Evolutionary conservation across 1,139 yeast genomes (phyloP), one percentile per base, ranked within the genome.

Genomic region (Geotrichum aggregatum): DNA sequence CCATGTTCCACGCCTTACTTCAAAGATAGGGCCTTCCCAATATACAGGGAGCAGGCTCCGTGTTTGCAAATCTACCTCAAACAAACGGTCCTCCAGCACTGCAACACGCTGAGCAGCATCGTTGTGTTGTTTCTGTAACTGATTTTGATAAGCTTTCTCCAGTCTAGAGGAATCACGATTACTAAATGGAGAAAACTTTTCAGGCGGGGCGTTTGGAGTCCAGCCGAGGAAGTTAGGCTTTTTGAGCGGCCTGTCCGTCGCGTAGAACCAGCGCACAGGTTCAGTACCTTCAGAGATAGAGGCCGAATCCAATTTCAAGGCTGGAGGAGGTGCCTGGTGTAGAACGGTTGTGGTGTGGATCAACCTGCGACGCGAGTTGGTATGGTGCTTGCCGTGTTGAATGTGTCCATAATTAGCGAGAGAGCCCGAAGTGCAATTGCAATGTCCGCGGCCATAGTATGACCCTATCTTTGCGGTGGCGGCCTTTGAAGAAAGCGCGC

Each of bases 11-110:
- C 98, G 71, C 36, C 96, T 74, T 1, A 91, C 87, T 57, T 86
- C 92, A 63, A 82, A 92, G 0, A 74, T 71, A 0, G 97, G 95
- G 0, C 98, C 98, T 2, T 81, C 83, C 98, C 98, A 91, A 66
- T 83, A 91, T 0, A 84, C 77, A 0, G 98, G 95, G 1, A 71
- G 59, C 60, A 91, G 67, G 50, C 76, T 76, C 65, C 81, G 75
- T 6, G 70, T 66, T 1, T 66, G 59, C 28, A 91, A 58, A 62
- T 87, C 80, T 1, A 89, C 96, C 61, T 82, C 79, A 61, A 85
- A 87, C 40, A 91, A 70, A 31, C 79, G 78, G 62, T 91, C 98
- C 61, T 88, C 96, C 62, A 84, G 84, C 2, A 91, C 97, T 1
- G 79, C 77, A 2, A 85, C 73, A 26, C 44, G 46, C 2, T 19